These are phyloP conservation scores for Domatiomyces globalis DNA, from an alignment of 2,329 filamentous ascomycete genomes.

Conservation along the genomic window DNA sequence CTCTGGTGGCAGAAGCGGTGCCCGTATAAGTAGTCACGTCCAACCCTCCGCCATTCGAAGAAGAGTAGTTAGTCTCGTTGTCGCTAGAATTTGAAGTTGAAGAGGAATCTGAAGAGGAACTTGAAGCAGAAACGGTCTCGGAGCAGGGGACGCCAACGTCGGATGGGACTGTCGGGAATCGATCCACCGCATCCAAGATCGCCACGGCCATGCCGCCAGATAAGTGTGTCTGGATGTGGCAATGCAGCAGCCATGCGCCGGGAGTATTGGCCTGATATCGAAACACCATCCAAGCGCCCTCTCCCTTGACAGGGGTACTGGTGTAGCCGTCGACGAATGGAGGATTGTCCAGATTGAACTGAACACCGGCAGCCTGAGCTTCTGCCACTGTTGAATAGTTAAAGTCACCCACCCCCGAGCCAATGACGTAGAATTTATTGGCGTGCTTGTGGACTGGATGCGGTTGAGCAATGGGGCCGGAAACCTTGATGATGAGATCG, in stretches of 20 bases:
- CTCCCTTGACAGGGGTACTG: conserved; percentile 24
- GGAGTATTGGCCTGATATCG: conserved; percentile 41
- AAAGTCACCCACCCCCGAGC: conserved; percentile 37
- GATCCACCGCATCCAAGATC: conserved; percentile 29
- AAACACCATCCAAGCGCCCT: conserved; percentile 35
- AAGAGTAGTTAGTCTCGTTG: too few species aligned
- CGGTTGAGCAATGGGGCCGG: conserved; percentile 35
- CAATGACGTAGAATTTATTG: conserved; percentile 46
- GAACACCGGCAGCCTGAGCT: conserved; percentile 25
- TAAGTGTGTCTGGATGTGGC: conserved; percentile 42
- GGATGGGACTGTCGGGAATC: conserved; percentile 16
- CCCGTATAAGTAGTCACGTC: too few species aligned
- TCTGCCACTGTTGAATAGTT: conserved; percentile 41
- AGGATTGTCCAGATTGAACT: conserved; percentile 46
- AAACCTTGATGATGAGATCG: conserved; percentile 39
- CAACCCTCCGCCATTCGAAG: too few species aligned
- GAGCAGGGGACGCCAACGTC: conserved; percentile 11
- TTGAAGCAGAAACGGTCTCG: too few species aligned
- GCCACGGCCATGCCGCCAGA: conserved; percentile 42
- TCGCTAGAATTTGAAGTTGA: too few species aligned
- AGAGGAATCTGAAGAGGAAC: too few species aligned
- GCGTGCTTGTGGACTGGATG: conserved; percentile 54
- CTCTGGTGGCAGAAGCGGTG: too few species aligned
- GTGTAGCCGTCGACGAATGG: conserved; percentile 38
- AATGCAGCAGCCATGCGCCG: conserved; percentile 42